These are phyloP conservation scores for Cutaneotrichosporon mucoides DNA, from an alignment of 1,284 basidiomycete species.

Conservation along the genomic window DNA sequence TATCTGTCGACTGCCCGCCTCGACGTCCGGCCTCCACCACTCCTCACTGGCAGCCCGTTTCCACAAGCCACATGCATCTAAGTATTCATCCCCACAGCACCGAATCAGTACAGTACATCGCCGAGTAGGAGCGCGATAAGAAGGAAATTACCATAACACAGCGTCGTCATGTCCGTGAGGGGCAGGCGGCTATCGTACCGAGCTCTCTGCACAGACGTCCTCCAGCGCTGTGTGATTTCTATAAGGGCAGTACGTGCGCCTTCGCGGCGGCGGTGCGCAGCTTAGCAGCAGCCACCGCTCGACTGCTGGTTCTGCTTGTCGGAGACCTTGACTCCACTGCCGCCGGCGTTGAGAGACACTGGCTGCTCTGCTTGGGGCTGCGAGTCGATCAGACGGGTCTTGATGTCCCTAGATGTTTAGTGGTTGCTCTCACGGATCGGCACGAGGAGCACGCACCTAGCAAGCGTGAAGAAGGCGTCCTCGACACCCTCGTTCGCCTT, in stretches of 20 bases:
- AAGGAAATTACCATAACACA: neutral
- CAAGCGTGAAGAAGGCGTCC: slow-evolving; percentile 96
- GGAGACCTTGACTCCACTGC: slow-evolving; percentile 35
- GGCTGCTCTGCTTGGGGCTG: slow-evolving; percentile 62
- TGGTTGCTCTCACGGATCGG: no score
- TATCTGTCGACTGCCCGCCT: no score
- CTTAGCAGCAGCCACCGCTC: slow-evolving; percentile 42
- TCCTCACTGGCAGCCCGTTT: neutral
- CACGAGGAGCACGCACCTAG: slow-evolving; percentile 60
- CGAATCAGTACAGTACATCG: slow-evolving; percentile 23
- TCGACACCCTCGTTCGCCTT: slow-evolving; percentile 98
- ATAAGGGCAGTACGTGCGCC: neutral
- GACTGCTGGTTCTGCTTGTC: slow-evolving; percentile 24
- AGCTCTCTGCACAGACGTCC: neutral
- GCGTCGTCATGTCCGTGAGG: neutral
- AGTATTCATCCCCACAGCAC: slow-evolving; percentile 16
- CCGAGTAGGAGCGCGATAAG: slow-evolving; percentile 10
- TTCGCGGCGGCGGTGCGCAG: neutral
- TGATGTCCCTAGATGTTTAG: slow-evolving; percentile 71
- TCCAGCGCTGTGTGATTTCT: neutral
- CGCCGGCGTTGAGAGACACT: slow-evolving; percentile 30
- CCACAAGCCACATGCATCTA: slow-evolving; percentile 1
- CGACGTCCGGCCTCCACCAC: no score
- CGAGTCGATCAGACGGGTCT: slow-evolving; percentile 92
- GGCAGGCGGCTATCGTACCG: neutral